A percentile compares a stretch with the other conserved stretches of the same genome.
These are phyloP conservation scores for Magnaporthales sp. DNA, from an alignment of 2,329 filamentous ascomycete species.

Conservation along the genomic window DNA sequence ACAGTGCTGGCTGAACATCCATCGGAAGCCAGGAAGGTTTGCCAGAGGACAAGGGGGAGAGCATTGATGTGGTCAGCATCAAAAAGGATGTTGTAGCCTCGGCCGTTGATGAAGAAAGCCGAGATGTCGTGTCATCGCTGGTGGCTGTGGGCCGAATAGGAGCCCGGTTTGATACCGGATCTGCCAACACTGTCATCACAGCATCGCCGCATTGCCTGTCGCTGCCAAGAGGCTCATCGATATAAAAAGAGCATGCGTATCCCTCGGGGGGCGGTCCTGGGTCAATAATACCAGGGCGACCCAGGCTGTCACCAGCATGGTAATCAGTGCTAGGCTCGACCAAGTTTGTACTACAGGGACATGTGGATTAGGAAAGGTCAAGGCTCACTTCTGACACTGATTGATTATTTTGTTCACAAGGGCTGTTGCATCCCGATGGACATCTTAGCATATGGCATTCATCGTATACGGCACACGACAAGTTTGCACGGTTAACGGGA, in stretches of 20 bases:
- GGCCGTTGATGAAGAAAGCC: neutral
- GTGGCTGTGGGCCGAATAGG: neutral
- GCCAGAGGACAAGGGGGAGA: neutral
- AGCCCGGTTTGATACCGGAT: neutral
- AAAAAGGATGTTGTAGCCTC: neutral
- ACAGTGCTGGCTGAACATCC: constrained; percentile 3
- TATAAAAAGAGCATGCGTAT: constrained; percentile 18
- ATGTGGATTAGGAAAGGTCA: constrained; percentile 10
- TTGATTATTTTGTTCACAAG: constrained; percentile 43
- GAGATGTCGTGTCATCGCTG: neutral
- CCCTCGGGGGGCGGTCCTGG: constrained; percentile 24
- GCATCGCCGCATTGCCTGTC: neutral
- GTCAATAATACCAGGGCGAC: constrained; percentile 20
- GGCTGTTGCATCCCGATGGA: constrained; percentile 23
- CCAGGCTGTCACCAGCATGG: constrained; percentile 12
- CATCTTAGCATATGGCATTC: neutral
- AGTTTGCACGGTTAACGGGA: neutral
- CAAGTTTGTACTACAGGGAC: constrained; percentile 13
- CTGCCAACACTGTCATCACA: neutral
- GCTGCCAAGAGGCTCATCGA: neutral
- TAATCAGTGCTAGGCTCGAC: constrained; percentile 10
- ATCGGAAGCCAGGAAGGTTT: neutral
- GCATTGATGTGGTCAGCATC: neutral
- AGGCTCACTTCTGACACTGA: constrained; percentile 38
- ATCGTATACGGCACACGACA: neutral